Evolutionary conservation across 2,329 filamentous ascomycete species (phyloP), one percentile per base, ranked within the genome.

Genomic region (Hypoxylon rubiginosum): DNA sequence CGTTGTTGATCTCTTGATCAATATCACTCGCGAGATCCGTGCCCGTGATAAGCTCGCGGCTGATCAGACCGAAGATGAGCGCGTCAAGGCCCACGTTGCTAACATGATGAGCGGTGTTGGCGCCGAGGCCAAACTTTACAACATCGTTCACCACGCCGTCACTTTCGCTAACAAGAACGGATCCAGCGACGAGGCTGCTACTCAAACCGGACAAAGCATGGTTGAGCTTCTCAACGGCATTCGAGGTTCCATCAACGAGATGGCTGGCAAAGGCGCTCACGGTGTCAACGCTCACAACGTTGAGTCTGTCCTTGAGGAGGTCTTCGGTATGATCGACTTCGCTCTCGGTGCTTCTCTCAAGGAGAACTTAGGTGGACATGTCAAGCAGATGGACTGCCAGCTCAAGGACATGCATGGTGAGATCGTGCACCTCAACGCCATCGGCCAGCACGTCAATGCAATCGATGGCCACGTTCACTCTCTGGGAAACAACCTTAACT

Each of bases 171-270:
- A 71, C 43, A 64, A 86, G 61, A 58, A 86, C 73, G 53, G 86
- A 77, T 64, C 82, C 75, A 13, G 82, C 76, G 1, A 80, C 76
- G 62, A 85, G 62, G 67, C 79, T 79, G 79, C 85, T 81, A 58
- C 32, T 19, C 13, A 64, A 1, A 36, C 72, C 15, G 69, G 71
- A 6, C 26, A 71, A 50, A 67, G 45, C 1, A 69, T 68, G 19
- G 21, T 49, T 19, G 54, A 58, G 2, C 36, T 76, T 17, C 34
- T 75, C 4, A 36, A 51, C 0, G 66, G 71, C 26, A 66, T 68
- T 36, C 54, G 50, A 10, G 58, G 30, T 51, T 52, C 51, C 6
- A 52, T 70, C 52, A 64, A 32, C 0, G 49, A 65, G 1, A 66
- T 68, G 68, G 55, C 54, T 3, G 19, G 82, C 70, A 51, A 86